Evolutionary conservation across 768 basidiomycete genomes (phyloP).

Genomic region (Tricholomella constricta): DNA sequence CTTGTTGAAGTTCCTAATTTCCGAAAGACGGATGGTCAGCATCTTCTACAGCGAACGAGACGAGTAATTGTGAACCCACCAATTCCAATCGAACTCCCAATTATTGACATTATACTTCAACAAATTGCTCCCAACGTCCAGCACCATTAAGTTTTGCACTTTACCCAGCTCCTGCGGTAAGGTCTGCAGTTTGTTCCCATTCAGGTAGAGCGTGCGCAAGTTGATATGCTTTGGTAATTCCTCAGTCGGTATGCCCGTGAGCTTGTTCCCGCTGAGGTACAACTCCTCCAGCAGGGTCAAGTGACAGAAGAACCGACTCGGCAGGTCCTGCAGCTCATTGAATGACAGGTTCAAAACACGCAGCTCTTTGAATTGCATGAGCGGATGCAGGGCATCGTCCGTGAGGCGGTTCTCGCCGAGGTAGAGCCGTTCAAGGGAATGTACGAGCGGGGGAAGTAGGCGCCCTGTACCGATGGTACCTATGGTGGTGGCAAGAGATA

Average conservation of each 20-base stretch:
- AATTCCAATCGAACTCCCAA: constrained; percentile 99
- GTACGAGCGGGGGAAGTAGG: constrained; percentile 58
- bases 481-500: constrained; percentile 20
- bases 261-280: constrained; percentile 93
- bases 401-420: constrained; percentile 88
- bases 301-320: constrained; percentile 71
- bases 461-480: constrained; percentile 27
- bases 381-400: constrained; percentile 73
- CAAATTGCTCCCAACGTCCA: constrained; percentile 93
- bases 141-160: constrained; percentile 70
- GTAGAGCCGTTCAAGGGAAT: constrained; percentile 76
- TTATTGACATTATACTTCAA: constrained; percentile 98
- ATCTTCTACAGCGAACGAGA: not conserved
- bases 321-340: constrained; percentile 91
- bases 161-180: constrained; percentile 89
- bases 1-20: constrained; percentile 90
- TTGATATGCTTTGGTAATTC: constrained; percentile 73
- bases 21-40: not conserved
- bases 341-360: constrained; percentile 89
- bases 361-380: constrained; percentile 78
- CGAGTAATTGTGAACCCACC: constrained; percentile 50
- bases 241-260: constrained; percentile 88
- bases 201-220: constrained; percentile 80
- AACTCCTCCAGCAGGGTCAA: constrained; percentile 77
- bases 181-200: constrained; percentile 92